phyloP scores from a whole-genome alignment of 2,329 filamentous ascomycete species.

The Clonostachys rhizophaga region DNA sequence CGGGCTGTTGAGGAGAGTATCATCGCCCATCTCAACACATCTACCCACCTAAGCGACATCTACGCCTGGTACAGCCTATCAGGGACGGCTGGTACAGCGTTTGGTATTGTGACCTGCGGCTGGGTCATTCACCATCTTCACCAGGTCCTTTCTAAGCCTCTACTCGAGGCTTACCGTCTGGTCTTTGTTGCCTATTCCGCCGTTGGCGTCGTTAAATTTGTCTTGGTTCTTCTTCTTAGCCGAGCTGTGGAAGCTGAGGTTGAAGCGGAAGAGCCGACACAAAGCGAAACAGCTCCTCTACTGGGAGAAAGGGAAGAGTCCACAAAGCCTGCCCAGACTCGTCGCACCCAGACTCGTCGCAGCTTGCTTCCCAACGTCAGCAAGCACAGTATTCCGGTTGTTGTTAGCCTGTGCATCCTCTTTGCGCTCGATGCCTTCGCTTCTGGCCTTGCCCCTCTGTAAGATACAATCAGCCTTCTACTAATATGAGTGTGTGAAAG shows the following conservation, averaged over 20 bases:
- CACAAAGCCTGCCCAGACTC: too few relatives aligned
- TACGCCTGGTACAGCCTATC: conserved; percentile 59
- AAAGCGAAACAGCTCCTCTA: conserved; percentile 17
- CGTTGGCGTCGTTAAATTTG: conserved; percentile 52
- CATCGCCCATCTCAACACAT: conserved; percentile 48
- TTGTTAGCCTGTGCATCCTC: conserved; percentile 60
- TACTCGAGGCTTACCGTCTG: conserved; percentile 39
- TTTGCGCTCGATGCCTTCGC: conserved; percentile 67
- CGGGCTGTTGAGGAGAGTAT: conserved; percentile 58
- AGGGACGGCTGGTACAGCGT: conserved; percentile 55
- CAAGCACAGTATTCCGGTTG: conserved; percentile 41
- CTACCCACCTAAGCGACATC: conserved; percentile 43
- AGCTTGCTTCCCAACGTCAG: conserved; percentile 48
- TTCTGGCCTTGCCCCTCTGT: conserved; percentile 63
- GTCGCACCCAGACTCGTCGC: too few relatives aligned
- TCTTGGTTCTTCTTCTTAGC: conserved; percentile 44
- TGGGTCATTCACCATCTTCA: conserved; percentile 38
- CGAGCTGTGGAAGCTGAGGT: conserved; percentile 32
- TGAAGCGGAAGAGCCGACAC: neutral
- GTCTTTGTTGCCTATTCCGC: conserved; percentile 54
- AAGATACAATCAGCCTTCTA: conserved; percentile 16
- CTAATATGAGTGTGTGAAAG: neutral
- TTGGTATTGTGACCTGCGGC: conserved; percentile 56
- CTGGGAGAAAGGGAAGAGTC: conserved; percentile 1
- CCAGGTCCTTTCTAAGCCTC: too few relatives aligned